Conservation (phyloP, 805 yeast genomes). For the Pachysolen tannophilus region DNA sequence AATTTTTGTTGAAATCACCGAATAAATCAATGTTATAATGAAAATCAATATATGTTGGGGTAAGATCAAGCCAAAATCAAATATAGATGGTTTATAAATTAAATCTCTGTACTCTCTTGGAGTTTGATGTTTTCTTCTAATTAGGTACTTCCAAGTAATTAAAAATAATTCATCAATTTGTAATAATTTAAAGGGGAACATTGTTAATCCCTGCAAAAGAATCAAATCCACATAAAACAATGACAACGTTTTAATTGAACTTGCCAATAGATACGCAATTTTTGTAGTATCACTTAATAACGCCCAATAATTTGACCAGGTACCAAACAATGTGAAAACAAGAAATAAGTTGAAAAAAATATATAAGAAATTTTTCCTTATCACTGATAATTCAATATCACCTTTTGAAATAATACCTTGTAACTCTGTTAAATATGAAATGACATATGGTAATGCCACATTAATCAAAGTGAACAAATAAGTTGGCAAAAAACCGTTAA, state of each 20-base stretch:
- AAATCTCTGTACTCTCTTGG: constrained; percentile 74
- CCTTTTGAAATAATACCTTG: constrained; percentile 92
- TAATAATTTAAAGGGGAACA: constrained; percentile 83
- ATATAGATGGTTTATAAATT: constrained; percentile 83
- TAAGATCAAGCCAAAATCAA: constrained; percentile 66
- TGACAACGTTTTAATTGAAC: constrained; percentile 70
- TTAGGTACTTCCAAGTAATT: constrained; percentile 65
- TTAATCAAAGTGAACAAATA: constrained; percentile 83
- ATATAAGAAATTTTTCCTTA: constrained; percentile 89
- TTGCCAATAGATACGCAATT: constrained; percentile 80
- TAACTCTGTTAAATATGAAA: constrained; percentile 69
- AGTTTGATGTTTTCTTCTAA: constrained; percentile 55
- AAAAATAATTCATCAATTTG: no score
- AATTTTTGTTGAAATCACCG: constrained; percentile 54
- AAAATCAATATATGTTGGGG: constrained; percentile 57
- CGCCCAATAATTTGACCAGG: constrained; percentile 76
- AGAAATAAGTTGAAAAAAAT: constrained; percentile 89
- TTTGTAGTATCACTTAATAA: constrained; percentile 82
- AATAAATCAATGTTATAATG: constrained; percentile 49
- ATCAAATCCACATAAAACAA: constrained; percentile 86
- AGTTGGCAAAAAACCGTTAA: constrained; percentile 87
- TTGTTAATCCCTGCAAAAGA: constrained; percentile 75
- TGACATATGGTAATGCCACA: constrained; percentile 75
- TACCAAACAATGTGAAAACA: constrained; percentile 91
- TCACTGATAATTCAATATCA: constrained; percentile 85